Base-by-base conservation (phyloP, 129 eudicot genomes). In the Scalesia atractyloides region DNA sequence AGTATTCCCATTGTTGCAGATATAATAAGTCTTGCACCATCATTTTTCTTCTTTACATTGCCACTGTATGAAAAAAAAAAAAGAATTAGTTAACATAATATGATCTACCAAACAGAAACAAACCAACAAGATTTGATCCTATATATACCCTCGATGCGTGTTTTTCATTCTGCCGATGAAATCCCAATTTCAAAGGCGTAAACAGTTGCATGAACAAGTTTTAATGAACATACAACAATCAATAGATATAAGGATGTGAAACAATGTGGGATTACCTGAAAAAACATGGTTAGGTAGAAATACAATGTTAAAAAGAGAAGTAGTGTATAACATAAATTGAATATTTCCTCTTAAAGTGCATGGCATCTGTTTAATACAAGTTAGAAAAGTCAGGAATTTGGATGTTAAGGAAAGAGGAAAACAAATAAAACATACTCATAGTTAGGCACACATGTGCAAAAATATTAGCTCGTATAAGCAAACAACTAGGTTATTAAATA, bases 1-100 rank as follows among this genome's bases (percentile, higher is more conserved):
- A 86, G 83, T 81, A 91, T 80, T 63, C 97, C 97, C 64, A 72
- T 65, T 20, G 83, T 79, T 51, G 93, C 82, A 57, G 87, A 86
- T 52, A 84, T 68, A 39, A 91, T 24, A 39, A 91, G 85, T 62
- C 90, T 83, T 26, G 80, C 96, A 72, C 80, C 56, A 24, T 86
- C 93, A 79, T 88, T 88, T 30, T 92, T 82, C 84, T 80, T 89
- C 82, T 72, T 88, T 7, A 73, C 60, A 64, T 58, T 24, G 39
- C 89, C 92, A 69, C 96, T 86, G 86, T 8, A 68, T 14, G 12
- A 30, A 24, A 14, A 46, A 12, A 7, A 7, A 20, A 3, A 64
- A 12, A 6, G 18, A 24, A 24, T 0, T 12, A 57, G 16, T 57
- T 58, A 58, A 22, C 39, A 24, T 4, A 22, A 17, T 58, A 24